These are phyloP conservation scores for Chalciporus sp. DNA, from an alignment of 1,284 basidiomycete species.

Conservation along the genomic window DNA sequence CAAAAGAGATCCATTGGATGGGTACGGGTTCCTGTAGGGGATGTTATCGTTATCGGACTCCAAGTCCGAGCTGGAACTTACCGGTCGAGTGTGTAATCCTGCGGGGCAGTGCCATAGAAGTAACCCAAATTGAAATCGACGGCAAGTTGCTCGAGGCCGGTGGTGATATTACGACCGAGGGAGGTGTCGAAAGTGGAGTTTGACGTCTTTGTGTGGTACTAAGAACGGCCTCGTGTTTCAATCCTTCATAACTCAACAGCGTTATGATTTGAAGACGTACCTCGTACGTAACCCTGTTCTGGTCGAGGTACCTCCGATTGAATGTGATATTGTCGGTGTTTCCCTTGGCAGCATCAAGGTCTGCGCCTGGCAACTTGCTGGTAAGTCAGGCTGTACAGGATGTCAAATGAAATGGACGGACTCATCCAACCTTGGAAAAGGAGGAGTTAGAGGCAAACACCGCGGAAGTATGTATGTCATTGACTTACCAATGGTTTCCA, in stretches of 20 bases:
- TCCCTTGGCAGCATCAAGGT: conserved; percentile 45
- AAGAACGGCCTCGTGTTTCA: background rate
- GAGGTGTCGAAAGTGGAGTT: conserved; percentile 58
- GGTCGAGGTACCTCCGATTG: conserved; percentile 71
- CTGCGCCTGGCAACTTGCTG: conserved; percentile 41
- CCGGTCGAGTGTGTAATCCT: conserved; percentile 68
- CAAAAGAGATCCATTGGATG: conserved; percentile 65
- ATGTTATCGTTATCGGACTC: background rate
- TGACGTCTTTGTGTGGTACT: conserved; percentile 58
- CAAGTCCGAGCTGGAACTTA: conserved; percentile 31
- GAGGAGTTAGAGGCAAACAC: background rate
- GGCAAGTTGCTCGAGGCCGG: conserved; percentile 55
- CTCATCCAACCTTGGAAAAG: conserved; percentile 36
- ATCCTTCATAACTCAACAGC: background rate
- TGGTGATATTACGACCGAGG: conserved; percentile 53
- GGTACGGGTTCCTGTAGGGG: conserved; percentile 54
- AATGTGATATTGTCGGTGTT: conserved; percentile 57
- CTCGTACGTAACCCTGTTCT: conserved; percentile 73
- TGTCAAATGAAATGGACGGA: conserved; percentile 8
- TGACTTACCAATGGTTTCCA: conserved; percentile 78
- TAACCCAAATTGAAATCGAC: conserved; percentile 55
- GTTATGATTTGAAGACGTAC: conserved; percentile 33
- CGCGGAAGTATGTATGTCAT: background rate
- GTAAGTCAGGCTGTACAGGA: conserved; percentile 1
- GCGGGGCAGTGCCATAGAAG: conserved; percentile 70